Base-by-base conservation (phyloP, 306 rosid species). In the Fragaria iinumae region DNA sequence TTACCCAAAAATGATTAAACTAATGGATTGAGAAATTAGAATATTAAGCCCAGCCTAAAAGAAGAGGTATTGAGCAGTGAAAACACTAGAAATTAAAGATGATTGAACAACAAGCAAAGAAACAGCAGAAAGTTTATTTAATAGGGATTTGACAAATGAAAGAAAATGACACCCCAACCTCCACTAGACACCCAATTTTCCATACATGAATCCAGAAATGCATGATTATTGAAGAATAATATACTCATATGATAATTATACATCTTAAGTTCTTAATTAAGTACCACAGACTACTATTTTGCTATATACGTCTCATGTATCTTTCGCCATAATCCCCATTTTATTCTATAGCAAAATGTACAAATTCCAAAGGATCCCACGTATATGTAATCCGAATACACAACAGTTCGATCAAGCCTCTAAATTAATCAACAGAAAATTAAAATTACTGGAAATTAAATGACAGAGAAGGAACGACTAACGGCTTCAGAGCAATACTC, bases 271-370 rank as follows among this genome's bases (percentile, higher is more conserved):
- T 60, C 38, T 14, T 12, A 11, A 27, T 27, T 36, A 6, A 62
- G 45, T 56, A 38, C 29, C 77, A 64, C 81, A 64, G 71, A 77
- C 67, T 73, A 74, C 63, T 76, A 80, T 85, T 82, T 79, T 77
- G 89, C 86, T 77, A 80, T 77, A 80, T 84, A 49, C 76, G 12
- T 44, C n/a, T 56, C 50, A 11, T 10, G 65, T 16, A 32, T 14
- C 68, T 64, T 18, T 64, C 29, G 43, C 20, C 49, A 39, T 39
- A 39, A 20, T 67, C 73, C 55, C 66, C 67, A 73, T 29, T 71
- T 77, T 82, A 85, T 88, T 89, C 82, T 80, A 75, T 64, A 81
- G 87, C 89, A 84, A 79, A 84, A 83, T 70, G 47, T 80, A 89
- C 87, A 82, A 72, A 16, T 64, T 78, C 70, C 78, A 71, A 38